These are phyloP conservation scores for Pythium dissotocum DNA, from an alignment of 352 stramenopile genomes.

Conservation along the genomic window DNA sequence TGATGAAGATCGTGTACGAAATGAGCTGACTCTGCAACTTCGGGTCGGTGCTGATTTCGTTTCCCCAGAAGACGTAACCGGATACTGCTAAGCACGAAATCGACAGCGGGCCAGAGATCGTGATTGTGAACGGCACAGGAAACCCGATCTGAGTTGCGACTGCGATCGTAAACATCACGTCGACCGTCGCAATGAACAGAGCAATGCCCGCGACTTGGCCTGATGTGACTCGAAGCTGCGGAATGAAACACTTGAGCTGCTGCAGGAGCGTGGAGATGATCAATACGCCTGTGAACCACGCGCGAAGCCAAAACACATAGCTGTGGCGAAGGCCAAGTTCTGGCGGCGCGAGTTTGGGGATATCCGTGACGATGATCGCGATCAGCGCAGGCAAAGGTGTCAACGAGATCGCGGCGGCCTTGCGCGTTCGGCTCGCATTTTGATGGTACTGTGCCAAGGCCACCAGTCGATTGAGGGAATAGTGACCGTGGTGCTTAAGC, in stretches of 20 bases:
- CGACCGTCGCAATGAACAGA: background rate
- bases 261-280: background rate
- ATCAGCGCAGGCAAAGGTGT: background rate
- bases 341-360: background rate
- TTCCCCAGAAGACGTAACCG: background rate
- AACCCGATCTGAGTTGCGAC: background rate
- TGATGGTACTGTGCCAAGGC: background rate
- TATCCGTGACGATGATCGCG: background rate
- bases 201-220: background rate
- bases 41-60: background rate
- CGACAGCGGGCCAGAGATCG: background rate
- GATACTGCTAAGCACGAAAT: background rate
- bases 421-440: background rate
- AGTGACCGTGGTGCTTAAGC: background rate
- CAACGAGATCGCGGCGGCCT: background rate
- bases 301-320: background rate
- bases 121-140: conserved; percentile 5
- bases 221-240: background rate
- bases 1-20: background rate
- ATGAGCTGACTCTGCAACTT: background rate
- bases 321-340: background rate
- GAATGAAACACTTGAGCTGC: conserved; percentile 2
- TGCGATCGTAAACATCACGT: background rate
- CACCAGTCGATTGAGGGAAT: background rate
- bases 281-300: background rate